Evolutionary conservation across 768 basidiomycete species (phyloP).

Genomic region (Coprinopsis cinerea): DNA sequence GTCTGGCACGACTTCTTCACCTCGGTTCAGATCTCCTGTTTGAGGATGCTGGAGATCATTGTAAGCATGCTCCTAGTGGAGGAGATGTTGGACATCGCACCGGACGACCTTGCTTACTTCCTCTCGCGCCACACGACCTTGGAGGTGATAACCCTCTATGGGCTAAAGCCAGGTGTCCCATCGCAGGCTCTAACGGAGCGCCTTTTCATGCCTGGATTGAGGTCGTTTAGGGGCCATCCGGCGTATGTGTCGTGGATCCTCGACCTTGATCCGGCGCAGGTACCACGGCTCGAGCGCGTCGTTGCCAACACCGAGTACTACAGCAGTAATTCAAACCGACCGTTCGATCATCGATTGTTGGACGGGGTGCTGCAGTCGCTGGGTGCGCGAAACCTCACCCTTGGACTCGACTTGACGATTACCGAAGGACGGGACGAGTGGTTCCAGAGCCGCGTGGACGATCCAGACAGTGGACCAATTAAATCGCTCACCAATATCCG

Average conservation of each 20-base stretch:
- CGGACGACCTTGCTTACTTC: neutral
- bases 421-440: neutral
- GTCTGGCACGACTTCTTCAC: neutral
- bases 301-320: neutral
- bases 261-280: neutral
- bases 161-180: neutral
- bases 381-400: neutral
- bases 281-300: neutral
- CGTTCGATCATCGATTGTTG: neutral
- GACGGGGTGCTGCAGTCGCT: neutral
- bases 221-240: neutral
- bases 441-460: neutral
- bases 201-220: neutral
- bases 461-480: neutral
- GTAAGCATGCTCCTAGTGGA: neutral
- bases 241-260: neutral
- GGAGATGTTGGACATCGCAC: neutral
- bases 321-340: neutral
- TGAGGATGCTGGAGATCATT: neutral
- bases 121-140: neutral
- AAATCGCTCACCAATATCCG: neutral
- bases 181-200: neutral
- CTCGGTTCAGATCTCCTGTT: neutral
- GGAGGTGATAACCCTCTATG: neutral
- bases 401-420: neutral